Evolutionary conservation across 2,329 filamentous ascomycete genomes (phyloP).

Genomic region (Spiromastix sp.): DNA sequence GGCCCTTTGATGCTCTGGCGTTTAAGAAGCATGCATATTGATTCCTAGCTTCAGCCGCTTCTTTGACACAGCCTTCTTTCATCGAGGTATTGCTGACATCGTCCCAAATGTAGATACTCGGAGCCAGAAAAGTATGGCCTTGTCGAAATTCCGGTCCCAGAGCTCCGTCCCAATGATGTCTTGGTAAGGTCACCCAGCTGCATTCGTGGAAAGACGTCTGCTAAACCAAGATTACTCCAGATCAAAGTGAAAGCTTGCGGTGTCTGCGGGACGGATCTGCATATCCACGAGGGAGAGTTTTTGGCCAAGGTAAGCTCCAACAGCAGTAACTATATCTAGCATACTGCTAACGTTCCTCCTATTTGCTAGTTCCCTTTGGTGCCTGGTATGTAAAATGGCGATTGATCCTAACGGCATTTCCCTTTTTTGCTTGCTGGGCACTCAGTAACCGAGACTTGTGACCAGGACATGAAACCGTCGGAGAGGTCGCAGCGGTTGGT

Average conservation of each 20-base stretch:
- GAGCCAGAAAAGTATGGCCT: slow-evolving; percentile 52
- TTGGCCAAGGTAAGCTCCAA: slow-evolving; percentile 37
- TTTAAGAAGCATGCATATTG: too few species aligned
- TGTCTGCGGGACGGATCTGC: slow-evolving; percentile 49
- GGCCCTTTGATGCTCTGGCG: too few species aligned
- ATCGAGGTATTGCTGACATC: not conserved
- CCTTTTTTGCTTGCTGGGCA: not conserved
- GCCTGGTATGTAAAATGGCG: slow-evolving; percentile 34
- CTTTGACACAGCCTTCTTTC: too few species aligned
- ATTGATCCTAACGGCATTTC: slow-evolving; percentile 3
- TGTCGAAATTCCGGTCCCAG: slow-evolving; percentile 52
- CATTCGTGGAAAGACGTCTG: not conserved
- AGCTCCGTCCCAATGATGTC: slow-evolving; percentile 49
- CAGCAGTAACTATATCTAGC: too few species aligned
- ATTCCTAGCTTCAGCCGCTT: too few species aligned
- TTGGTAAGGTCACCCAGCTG: slow-evolving; percentile 27
- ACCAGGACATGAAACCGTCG: slow-evolving; percentile 58
- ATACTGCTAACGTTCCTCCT: too few species aligned
- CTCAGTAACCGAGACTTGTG: slow-evolving; percentile 6
- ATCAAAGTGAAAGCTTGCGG: slow-evolving; percentile 59
- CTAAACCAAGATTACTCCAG: slow-evolving; percentile 18
- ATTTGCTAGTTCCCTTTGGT: slow-evolving; percentile 56
- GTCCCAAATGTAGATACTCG: slow-evolving; percentile 38
- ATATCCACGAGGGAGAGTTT: slow-evolving; percentile 57
- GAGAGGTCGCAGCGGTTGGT: slow-evolving; percentile 50